Evolutionary conservation across 2,329 filamentous ascomycete species (phyloP).

Genomic region (Pseudocercospora fuligena): DNA sequence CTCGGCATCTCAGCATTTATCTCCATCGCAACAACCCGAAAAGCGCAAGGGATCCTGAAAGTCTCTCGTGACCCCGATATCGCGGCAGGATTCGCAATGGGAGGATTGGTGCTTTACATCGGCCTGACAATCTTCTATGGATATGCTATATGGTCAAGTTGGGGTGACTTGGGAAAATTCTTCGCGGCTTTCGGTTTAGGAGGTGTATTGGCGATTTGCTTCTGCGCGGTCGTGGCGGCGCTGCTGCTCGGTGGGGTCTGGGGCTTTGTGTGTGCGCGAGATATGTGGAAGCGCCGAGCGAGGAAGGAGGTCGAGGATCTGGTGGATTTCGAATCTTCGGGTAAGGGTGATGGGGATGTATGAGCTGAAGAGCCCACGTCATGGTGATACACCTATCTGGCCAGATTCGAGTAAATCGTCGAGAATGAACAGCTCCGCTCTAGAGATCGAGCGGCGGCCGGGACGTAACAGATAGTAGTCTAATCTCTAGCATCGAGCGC

Average conservation of each 20-base stretch:
- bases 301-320: neutral
- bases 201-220: neutral
- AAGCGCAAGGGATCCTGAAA: no score
- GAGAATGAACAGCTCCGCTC: no score
- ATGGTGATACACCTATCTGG: neutral
- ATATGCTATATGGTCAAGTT: neutral
- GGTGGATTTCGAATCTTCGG: neutral
- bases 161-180: neutral
- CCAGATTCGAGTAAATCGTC: no score
- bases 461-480: no score
- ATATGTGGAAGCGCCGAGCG: neutral
- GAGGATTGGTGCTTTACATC: no score
- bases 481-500: no score
- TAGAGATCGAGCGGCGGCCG: no score
- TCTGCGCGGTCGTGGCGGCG: neutral
- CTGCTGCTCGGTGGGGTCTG: neutral
- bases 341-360: no score
- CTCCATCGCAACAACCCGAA: neutral
- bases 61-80: neutral
- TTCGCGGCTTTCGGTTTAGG: neutral
- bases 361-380: neutral
- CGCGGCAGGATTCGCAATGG: no score
- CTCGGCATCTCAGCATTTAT: neutral
- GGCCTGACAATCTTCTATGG: no score
- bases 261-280: neutral